phyloP scores from a whole-genome alignment of 1,139 yeast genomes.

The Scheffersomyces titani region DNA sequence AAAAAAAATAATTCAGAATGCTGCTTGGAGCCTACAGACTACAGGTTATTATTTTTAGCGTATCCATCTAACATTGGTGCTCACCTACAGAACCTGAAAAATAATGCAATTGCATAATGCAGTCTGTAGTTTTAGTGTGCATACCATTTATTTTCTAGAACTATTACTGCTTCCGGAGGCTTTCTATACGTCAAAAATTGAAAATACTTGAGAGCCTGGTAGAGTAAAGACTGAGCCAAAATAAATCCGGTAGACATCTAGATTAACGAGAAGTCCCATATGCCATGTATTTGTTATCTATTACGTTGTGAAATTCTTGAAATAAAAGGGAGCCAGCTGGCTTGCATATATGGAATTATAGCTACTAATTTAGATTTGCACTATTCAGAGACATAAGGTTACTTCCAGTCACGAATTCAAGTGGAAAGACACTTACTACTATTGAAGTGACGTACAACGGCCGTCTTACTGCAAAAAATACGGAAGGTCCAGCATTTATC shows the following conservation, averaged over 20 bases:
- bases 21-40: neutral
- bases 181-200: neutral
- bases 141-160: neutral
- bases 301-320: neutral
- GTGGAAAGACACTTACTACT: neutral
- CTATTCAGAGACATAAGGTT: neutral
- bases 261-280: neutral
- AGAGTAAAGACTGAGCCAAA: neutral
- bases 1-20: neutral
- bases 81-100: neutral
- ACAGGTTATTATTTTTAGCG: neutral
- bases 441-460: neutral
- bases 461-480: neutral
- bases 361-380: neutral
- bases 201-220: neutral
- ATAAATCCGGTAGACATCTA: neutral
- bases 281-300: neutral
- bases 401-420: too few relatives aligned
- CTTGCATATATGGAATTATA: neutral
- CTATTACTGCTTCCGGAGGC: neutral
- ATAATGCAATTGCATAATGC: neutral
- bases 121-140: neutral
- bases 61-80: neutral
- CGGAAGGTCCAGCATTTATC: neutral
- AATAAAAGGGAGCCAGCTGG: neutral